Evolutionary conservation across 1,284 basidiomycete genomes (phyloP), one percentile per base, ranked within the genome.

Genomic region (Chondrostereum purpureum): DNA sequence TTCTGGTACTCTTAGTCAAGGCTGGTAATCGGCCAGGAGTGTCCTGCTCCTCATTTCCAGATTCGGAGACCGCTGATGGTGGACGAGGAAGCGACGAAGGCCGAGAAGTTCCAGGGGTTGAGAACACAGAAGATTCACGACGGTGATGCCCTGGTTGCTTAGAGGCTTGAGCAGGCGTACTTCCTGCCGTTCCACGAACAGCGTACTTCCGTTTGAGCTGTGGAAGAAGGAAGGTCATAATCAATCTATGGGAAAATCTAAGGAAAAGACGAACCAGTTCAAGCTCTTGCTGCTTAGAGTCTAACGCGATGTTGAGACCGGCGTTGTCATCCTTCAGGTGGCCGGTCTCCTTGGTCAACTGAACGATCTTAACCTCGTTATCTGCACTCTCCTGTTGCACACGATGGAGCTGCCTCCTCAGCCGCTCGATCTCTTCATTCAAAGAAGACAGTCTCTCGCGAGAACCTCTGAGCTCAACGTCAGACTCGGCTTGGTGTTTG

Each of bases 281-380:
- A 18, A 94, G 68, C 59, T 93, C 90, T 58, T 92, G 88, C 58
- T 93, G 91, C 64, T 93, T 93, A 17, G 88, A 82, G 61, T 92
- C 88, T 48, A 93, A 63, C 0, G 89, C 91, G 35, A 91, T 87
- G 56, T 92, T 92, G 51, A 93, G 66, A 31, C 88, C 85, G 44
- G 78, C 67, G 36, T 87, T 64, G 59, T 92, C 90, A 43, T 92
- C 87, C 57, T 81, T 81, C 47, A 87, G 75, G 57, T 83, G 75
- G 0, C 72, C 67, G 24, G 77, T 73, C 54, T 85, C 75, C 60
- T 85, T 85, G 46, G 73, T 72, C 42, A 89, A 62, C 54, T 88
- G 84, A n/a, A 79, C 68, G 19, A 94, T 73, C 53, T 80, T 81
- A 35, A 93, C 74, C 50, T 93, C 90, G 66, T 85, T 88, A 52